Evolutionary conservation across 441 rosid genomes (phyloP).

Genomic region (Croton laevigatus): DNA sequence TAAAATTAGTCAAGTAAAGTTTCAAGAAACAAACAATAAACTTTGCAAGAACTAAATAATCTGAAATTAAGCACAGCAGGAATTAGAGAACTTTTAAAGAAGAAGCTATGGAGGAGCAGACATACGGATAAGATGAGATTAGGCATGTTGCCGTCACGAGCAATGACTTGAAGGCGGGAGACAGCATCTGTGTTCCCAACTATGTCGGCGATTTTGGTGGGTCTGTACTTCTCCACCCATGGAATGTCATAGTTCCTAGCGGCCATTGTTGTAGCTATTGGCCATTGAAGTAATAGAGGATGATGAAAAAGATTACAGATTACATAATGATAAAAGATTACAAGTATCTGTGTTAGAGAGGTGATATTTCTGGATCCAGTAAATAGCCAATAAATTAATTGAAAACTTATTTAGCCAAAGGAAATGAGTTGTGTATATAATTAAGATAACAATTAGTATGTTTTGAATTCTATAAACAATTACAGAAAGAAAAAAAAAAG

Average conservation of each 20-base stretch:
- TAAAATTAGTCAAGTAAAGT: not conserved
- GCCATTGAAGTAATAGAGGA: too few relatives aligned
- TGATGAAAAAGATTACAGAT: too few relatives aligned
- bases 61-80: not conserved
- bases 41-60: not conserved
- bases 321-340: too few relatives aligned
- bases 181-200: constrained; percentile 92
- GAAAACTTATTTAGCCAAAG: too few relatives aligned
- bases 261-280: constrained; percentile 39
- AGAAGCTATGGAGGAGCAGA: not conserved
- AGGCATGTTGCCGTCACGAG: constrained; percentile 96
- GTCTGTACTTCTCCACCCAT: constrained; percentile 97
- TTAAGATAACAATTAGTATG: too few relatives aligned
- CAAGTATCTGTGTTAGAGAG: too few relatives aligned
- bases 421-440: too few relatives aligned
- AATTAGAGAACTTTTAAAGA: not conserved
- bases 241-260: constrained; percentile 60
- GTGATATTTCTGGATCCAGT: too few relatives aligned
- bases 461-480: too few relatives aligned
- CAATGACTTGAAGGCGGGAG: constrained; percentile 88
- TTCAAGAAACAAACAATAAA: not conserved
- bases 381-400: too few relatives aligned
- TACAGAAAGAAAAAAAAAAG: too few relatives aligned
- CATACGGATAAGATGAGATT: constrained; percentile 73
- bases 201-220: constrained; percentile 67